Base-by-base conservation (phyloP, 139 green algal species). In the Yamagishiella unicocca region DNA sequence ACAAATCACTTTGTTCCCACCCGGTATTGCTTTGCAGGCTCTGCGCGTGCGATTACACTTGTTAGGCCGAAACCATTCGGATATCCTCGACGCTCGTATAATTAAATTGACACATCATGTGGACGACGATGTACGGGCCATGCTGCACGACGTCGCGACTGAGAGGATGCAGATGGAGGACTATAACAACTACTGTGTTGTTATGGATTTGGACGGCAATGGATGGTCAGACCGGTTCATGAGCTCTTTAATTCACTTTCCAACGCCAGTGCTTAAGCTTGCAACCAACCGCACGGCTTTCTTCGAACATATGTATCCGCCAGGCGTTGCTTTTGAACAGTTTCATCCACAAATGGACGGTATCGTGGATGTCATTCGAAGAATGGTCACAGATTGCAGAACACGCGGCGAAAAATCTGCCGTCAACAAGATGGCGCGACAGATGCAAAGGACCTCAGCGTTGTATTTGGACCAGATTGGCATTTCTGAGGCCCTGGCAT, bases 201-300 rank as follows among this genome's bases (percentile, higher is more conserved):
- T 91, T n/a, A 37, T 94, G 14, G 91, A 94, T 68, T 70, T 92
- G 9, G 91, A 94, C 73, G 91, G 91, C 53, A 94, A 94, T 68
- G 91, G 80, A 29, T 94, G 91, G 91, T 89, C 76, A 27, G 91
- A 94, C 38, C 38, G 89, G 4, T 90, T 92, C 78, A 40, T 84
- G 4, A 45, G 82, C 42, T n/a, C 70, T 50, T 77, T 94, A n/a
- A 46, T 85, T 8, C 75, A 89, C 45, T 89, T 77, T 54, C 77
- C 88, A 71, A 91, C 91, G 5, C 91, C 91, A 35, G 45, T 94
- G 19, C 74, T 94, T 22, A 94, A 94, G 46, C 83, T 89, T 83
- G 89, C 85, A 2, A 89, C 84, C 62, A 92, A 92, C 62, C 50
- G 76, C 37, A 89, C 84, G 22, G 89, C 79, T 24, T 92, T 92